These are phyloP conservation scores for Podospora appendiculata DNA, from an alignment of 495 filamentous ascomycete genomes.

Conservation along the genomic window DNA sequence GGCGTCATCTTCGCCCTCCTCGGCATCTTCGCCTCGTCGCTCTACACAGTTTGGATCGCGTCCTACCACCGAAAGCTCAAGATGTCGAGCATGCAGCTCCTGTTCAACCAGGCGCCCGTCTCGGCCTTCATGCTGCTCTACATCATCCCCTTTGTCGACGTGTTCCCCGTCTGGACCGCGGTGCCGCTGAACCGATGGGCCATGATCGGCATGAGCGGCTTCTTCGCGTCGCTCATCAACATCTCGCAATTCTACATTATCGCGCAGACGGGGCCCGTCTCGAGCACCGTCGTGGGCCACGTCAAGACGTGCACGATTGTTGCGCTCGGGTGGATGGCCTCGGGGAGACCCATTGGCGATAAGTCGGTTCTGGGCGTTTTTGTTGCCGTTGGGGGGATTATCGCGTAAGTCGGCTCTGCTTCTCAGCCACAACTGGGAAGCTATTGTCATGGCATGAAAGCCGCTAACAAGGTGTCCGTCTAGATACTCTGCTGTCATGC, in stretches of 20 bases:
- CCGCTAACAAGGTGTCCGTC: neutral
- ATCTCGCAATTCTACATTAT: constrained; percentile 71
- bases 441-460: too few relatives aligned
- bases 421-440: neutral
- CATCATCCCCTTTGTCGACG: constrained; percentile 58
- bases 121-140: constrained; percentile 56
- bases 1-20: constrained; percentile 58
- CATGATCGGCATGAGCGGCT: constrained; percentile 50
- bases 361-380: constrained; percentile 45
- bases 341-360: constrained; percentile 44
- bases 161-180: constrained; percentile 45
- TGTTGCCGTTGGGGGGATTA: constrained; percentile 48
- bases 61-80: constrained; percentile 58
- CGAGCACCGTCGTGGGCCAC: constrained; percentile 66
- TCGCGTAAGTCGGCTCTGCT: constrained; percentile 26
- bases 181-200: constrained; percentile 43
- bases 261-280: constrained; percentile 59
- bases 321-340: constrained; percentile 46
- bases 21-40: constrained; percentile 56
- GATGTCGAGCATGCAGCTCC: constrained; percentile 63
- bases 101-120: constrained; percentile 64
- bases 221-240: constrained; percentile 62
- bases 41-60: constrained; percentile 66
- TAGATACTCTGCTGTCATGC: constrained; percentile 48
- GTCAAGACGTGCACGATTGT: constrained; percentile 55